phyloP scores from a whole-genome alignment of 257 asterid genomes.

The Catharanthus roseus region DNA sequence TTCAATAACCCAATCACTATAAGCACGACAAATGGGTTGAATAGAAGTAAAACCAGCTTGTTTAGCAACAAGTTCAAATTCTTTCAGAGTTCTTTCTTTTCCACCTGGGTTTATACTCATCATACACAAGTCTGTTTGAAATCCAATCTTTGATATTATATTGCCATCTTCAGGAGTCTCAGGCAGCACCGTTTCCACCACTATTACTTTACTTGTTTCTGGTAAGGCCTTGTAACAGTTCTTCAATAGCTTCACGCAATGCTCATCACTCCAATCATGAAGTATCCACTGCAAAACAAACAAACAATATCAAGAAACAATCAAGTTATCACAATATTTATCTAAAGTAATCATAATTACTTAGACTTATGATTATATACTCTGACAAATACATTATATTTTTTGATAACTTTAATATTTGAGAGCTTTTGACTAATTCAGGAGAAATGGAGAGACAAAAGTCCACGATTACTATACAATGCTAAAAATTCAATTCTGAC shows the following conservation, averaged over 20 bases:
- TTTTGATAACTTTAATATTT: no score
- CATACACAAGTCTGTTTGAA: conserved; percentile 15
- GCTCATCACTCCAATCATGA: conserved; percentile 28
- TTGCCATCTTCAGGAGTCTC: conserved; percentile 15
- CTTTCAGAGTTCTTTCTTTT: conserved; percentile 22
- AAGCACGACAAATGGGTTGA: conserved; percentile 10
- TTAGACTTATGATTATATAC: no score
- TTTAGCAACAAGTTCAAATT: conserved; percentile 21
- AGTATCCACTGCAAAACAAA: conserved; percentile 22
- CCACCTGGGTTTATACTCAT: conserved; percentile 23
- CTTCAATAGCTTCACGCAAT: conserved; percentile 19
- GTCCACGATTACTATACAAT: no score
- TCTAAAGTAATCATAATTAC: no score
- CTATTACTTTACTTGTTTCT: conserved; percentile 19
- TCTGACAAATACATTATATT: no score
- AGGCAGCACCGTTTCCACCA: background rate
- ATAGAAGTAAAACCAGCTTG: conserved; percentile 17
- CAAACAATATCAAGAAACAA: no score
- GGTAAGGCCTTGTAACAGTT: conserved; percentile 22
- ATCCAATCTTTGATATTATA: background rate
- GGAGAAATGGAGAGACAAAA: no score
- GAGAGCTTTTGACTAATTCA: no score
- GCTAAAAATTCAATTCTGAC: no score
- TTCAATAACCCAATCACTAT: conserved; percentile 26
- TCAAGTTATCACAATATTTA: no score